Conservation (phyloP, 208 protist species). For the Trypanosoma vivax region DNA sequence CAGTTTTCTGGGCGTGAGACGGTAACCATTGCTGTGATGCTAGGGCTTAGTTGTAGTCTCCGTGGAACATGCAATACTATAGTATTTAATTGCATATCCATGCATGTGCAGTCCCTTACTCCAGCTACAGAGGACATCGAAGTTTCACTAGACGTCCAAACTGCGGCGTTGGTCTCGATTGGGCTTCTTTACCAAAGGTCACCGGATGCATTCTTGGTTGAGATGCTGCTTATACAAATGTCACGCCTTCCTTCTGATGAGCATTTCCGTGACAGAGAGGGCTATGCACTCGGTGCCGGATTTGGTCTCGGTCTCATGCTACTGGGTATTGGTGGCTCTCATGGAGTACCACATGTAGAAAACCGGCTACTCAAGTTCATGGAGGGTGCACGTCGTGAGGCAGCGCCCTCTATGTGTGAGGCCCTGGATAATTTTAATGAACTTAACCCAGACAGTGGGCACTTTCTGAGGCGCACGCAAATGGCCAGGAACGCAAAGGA, state of each 20-base stretch:
- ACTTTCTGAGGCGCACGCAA: constrained; percentile 58
- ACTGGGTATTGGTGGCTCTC: constrained; percentile 49
- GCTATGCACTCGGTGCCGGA: constrained; percentile 68
- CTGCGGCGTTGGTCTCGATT: constrained; percentile 65
- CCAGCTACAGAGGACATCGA: constrained; percentile 79
- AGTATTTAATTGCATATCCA: constrained; percentile 79
- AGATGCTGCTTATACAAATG: constrained; percentile 79
- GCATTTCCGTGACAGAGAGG: constrained; percentile 74
- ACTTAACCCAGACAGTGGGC: constrained; percentile 32
- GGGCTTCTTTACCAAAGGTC: constrained; percentile 66
- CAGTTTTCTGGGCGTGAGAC: constrained; percentile 63
- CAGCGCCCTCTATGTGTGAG: constrained; percentile 37
- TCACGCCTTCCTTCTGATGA: constrained; percentile 81
- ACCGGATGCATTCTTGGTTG: constrained; percentile 65
- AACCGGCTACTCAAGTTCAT: constrained; percentile 66
- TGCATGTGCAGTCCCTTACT: constrained; percentile 80
- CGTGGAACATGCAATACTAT: constrained; percentile 68
- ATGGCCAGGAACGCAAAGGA: constrained; percentile 35
- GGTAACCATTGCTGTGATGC: constrained; percentile 75
- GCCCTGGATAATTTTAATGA: constrained; percentile 51
- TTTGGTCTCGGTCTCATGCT: constrained; percentile 75
- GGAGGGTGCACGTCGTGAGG: constrained; percentile 46
- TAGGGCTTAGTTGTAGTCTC: constrained; percentile 84
- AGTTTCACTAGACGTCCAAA: constrained; percentile 80
- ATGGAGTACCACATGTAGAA: constrained; percentile 47